Base-by-base conservation (phyloP, 495 filamentous ascomycete species). In the Baudoinia panamericana region DNA sequence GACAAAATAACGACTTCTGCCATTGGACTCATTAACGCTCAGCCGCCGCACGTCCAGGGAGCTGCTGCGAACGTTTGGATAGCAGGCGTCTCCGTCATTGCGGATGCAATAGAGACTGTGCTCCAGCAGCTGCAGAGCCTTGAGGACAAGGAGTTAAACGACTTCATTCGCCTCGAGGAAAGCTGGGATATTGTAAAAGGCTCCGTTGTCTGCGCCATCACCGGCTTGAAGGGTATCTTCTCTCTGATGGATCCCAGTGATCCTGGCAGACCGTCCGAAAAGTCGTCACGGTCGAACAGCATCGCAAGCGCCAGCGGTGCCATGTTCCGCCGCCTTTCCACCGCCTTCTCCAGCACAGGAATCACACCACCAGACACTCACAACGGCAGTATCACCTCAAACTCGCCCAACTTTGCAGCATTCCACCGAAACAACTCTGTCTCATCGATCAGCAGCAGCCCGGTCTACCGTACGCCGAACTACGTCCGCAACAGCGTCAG, bases 1-100 rank as follows among this genome's bases (percentile, higher is more conserved):
- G 57, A 63, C 51, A 60, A 56, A 30, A 57, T 55, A 31, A 39
- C 50, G 17, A 58, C 51, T 34, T 56, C 54, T 1, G 59, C 58
- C 22, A 46, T 56, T 23, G 36, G 45, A 1, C 32, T 63, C 21
- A 59, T 63, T 34, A 43, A 55, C 39, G 39, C 39, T 20, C 56
- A 61, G 33, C 54, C 53, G 11, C 16, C 36, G 15, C 21, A 53
- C 26, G 43, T 33, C n/a, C 54, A 57, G 37, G 56, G 59, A 13
- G 43, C 18, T 4, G 47, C 52, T 18, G 56, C 54, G 10, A 54
- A 56, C 29, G 52, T 54, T 16, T 63, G 55, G 57, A 54, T 63
- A 31, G 50, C 48, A 9, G 59, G 59, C 18, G 40, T 50, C 11
- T 56, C 58, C 8, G 54, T 61, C 33, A 46, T 63, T 21, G 56